phyloP scores from a whole-genome alignment of 2,329 filamentous ascomycete species.

The Colletotrichum falcatum region DNA sequence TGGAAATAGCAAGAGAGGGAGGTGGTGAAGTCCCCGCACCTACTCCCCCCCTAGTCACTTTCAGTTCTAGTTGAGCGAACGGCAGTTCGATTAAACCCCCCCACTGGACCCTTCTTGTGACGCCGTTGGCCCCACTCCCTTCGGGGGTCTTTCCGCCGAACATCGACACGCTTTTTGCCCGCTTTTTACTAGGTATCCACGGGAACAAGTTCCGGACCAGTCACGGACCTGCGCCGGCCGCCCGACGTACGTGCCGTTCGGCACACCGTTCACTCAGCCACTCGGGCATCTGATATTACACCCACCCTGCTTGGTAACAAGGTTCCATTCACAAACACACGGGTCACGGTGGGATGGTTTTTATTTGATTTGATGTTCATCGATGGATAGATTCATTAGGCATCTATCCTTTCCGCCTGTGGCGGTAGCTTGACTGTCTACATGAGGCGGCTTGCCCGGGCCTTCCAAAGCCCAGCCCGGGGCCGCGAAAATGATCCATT shows the following conservation, averaged over 20 bases:
- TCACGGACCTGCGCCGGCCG: not conserved
- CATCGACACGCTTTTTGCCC: constrained; percentile 14
- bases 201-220: not conserved
- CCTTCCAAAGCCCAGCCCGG: constrained; percentile 46
- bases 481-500: constrained; percentile 42
- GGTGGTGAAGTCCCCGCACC: constrained; percentile 38
- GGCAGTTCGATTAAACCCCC: not conserved
- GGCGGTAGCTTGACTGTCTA: constrained; percentile 43
- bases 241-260: not conserved
- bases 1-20: not conserved
- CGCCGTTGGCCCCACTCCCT: constrained; percentile 27
- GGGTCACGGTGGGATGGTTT: not conserved
- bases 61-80: not conserved
- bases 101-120: constrained; percentile 27
- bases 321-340: not conserved
- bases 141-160: constrained; percentile 37
- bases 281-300: not conserved
- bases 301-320: too few relatives aligned
- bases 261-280: too few relatives aligned
- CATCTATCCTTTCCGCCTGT: constrained; percentile 56
- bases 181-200: too few relatives aligned
- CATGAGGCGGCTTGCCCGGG: constrained; percentile 50
- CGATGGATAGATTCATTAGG: constrained; percentile 65
- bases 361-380: constrained; percentile 22
- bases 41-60: constrained; percentile 8